phyloP scores from a whole-genome alignment of 2,329 filamentous ascomycete genomes.

The Hirsutella rhossiliensis region DNA sequence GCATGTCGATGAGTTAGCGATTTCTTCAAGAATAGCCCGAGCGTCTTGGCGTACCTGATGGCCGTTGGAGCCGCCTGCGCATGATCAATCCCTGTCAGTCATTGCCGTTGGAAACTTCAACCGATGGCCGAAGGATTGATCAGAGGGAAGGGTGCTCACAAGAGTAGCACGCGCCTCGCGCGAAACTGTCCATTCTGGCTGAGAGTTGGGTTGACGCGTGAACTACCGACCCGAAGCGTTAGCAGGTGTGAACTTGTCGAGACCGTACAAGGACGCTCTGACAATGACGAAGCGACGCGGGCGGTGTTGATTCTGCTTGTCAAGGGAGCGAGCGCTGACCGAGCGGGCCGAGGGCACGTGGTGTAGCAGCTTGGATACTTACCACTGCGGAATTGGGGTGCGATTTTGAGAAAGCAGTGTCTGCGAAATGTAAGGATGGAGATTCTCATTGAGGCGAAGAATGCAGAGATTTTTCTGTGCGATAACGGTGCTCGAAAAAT shows the following conservation, averaged over 20 bases:
- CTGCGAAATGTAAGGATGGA: background rate
- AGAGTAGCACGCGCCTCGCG: conserved; percentile 38
- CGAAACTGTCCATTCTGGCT: conserved; percentile 26
- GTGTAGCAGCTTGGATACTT: background rate
- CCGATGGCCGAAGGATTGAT: background rate
- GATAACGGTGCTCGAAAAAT: conserved; percentile 1
- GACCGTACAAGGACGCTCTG: too few relatives aligned
- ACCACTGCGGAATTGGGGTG: background rate
- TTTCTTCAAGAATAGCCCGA: background rate
- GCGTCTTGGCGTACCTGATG: conserved; percentile 55
- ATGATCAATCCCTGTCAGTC: background rate
- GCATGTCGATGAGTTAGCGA: conserved; percentile 1
- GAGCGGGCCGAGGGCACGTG: background rate
- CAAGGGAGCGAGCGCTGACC: background rate
- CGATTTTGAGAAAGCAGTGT: background rate
- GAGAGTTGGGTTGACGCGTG: background rate
- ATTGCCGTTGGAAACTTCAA: background rate
- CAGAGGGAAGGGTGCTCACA: conserved; percentile 25
- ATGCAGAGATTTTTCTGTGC: conserved; percentile 13
- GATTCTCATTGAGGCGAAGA: conserved; percentile 4
- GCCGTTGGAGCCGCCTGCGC: conserved; percentile 55
- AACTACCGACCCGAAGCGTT: background rate
- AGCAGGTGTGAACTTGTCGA: background rate
- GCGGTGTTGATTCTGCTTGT: background rate
- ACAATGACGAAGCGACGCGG: too few relatives aligned